Conservation (phyloP, 148 eudicot species). For the Talinum fruticosum region DNA sequence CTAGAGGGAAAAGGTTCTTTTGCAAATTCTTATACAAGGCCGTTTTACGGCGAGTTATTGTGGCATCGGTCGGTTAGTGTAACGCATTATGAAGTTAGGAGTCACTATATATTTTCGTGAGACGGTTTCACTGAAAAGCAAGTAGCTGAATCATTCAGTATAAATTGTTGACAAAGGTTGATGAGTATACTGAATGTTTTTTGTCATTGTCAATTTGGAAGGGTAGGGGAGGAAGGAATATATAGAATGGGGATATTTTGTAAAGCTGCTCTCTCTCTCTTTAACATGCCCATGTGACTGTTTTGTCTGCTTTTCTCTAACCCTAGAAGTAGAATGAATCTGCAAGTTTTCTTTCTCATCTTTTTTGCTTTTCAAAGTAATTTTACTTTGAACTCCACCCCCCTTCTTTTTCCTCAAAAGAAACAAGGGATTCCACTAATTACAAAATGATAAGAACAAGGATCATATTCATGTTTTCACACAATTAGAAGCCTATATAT, state of each 20-base stretch:
- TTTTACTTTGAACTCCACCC: too few species aligned
- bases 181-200: constrained; percentile 19
- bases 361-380: background rate
- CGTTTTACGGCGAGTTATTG: too few species aligned
- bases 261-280: constrained; percentile 2
- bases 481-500: too few species aligned
- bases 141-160: constrained; percentile 28
- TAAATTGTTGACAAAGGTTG: constrained; percentile 23
- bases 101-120: too few species aligned
- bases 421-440: background rate
- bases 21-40: too few species aligned
- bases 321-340: background rate
- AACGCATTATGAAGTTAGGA: too few species aligned
- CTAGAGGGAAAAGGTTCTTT: too few species aligned
- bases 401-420: background rate
- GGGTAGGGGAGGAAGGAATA: background rate
- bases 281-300: constrained; percentile 43
- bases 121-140: background rate
- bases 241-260: constrained; percentile 10
- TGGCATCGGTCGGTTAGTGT: too few species aligned
- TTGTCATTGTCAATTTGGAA: constrained; percentile 25
- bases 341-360: background rate
- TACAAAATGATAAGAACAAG: too few species aligned
- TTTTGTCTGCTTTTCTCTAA: constrained; percentile 32
- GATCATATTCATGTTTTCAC: too few species aligned